A percentile compares a stretch with the other conserved stretches of the same genome.
Evolutionary conservation across 345 rosid genomes (phyloP).

Genomic region (Trapa bicornis): DNA sequence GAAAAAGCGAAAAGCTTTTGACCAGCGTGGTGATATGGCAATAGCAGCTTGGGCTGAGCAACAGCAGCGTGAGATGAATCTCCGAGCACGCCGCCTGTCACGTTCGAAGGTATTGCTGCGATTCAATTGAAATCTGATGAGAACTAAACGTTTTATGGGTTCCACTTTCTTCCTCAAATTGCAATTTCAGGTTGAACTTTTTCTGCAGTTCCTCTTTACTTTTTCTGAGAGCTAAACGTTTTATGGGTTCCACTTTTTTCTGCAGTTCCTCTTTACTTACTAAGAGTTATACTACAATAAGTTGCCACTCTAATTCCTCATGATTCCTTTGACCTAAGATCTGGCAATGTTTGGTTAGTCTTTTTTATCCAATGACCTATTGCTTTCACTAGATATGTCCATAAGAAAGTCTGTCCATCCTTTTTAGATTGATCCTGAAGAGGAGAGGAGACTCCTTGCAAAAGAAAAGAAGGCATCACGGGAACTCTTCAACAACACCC

Average conservation of each 20-base stretch:
- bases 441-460: slow-evolving; percentile 66
- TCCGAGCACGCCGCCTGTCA: slow-evolving; percentile 80
- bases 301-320: not conserved
- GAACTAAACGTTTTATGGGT: slow-evolving; percentile 4
- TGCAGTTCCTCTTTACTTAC: not conserved
- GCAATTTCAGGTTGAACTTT: not conserved
- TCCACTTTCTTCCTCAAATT: not conserved
- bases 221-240: too few species aligned
- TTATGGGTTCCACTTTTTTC: too few species aligned
- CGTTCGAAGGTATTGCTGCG: slow-evolving; percentile 54
- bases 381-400: not conserved
- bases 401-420: not conserved
- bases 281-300: not conserved
- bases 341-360: not conserved
- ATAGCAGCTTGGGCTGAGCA: slow-evolving; percentile 95
- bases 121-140: not conserved
- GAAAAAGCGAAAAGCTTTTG: slow-evolving; percentile 86
- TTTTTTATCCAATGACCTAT: not conserved
- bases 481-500: slow-evolving; percentile 48
- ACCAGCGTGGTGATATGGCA: slow-evolving; percentile 91
- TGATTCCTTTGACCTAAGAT: not conserved
- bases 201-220: not conserved
- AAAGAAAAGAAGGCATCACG: slow-evolving; percentile 74
- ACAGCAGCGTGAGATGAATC: slow-evolving; percentile 75
- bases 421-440: slow-evolving; percentile 71